phyloP scores from a whole-genome alignment of 2,329 filamentous ascomycete genomes.

The Aureobasidium leucospermi region DNA sequence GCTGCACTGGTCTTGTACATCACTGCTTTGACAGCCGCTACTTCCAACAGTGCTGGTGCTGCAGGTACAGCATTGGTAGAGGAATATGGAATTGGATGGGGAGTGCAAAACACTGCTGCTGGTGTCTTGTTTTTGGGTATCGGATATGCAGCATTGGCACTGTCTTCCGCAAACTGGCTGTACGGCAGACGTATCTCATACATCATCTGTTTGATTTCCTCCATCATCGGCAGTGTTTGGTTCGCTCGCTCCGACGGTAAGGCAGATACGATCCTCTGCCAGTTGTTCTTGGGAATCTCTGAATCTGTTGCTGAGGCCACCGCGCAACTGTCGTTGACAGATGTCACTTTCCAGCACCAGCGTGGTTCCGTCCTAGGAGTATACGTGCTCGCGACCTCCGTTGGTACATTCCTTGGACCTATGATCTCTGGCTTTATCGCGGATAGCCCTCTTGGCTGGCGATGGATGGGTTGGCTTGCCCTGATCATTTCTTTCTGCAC shows the following conservation, averaged over 20 bases:
- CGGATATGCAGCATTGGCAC: constrained; percentile 48
- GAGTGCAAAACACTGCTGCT: constrained; percentile 49
- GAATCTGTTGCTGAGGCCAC: constrained; percentile 51
- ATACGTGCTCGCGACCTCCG: constrained; percentile 49
- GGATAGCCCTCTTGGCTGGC: constrained; percentile 41
- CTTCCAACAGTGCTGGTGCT: constrained; percentile 49
- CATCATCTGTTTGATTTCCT: constrained; percentile 44
- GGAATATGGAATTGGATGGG: constrained; percentile 45
- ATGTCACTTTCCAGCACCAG: constrained; percentile 53
- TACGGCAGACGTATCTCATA: constrained; percentile 51
- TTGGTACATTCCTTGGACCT: constrained; percentile 51
- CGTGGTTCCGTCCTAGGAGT: constrained; percentile 47
- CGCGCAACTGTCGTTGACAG: constrained; percentile 50
- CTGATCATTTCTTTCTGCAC: constrained; percentile 44
- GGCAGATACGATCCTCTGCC: constrained; percentile 46
- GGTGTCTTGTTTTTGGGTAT: constrained; percentile 51
- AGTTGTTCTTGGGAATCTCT: constrained; percentile 51
- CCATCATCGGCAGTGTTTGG: constrained; percentile 48
- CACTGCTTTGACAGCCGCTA: constrained; percentile 49
- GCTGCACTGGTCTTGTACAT: constrained; percentile 46
- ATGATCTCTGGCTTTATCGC: constrained; percentile 47
- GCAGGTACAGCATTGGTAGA: constrained; percentile 44
- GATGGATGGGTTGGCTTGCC: constrained; percentile 48
- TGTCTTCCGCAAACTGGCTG: constrained; percentile 46
- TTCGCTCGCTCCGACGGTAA: constrained; percentile 40